Evolutionary conservation across 768 basidiomycete genomes (phyloP).

Genomic region (Xerocomus potaroensis): DNA sequence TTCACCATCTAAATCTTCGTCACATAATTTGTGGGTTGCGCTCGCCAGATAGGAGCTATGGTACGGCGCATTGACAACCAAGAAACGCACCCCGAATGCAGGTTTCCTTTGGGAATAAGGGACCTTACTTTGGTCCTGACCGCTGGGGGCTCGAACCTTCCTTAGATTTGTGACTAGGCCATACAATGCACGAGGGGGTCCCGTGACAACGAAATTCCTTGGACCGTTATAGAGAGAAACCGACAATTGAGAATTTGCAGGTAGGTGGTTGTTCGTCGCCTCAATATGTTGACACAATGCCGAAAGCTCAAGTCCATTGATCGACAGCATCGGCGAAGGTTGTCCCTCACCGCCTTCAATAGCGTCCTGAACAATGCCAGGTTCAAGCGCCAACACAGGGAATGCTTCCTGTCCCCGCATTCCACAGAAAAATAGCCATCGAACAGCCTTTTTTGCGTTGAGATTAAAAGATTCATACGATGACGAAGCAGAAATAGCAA

Average conservation of each 20-base stretch:
- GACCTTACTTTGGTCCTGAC: constrained; percentile 89
- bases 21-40: constrained; percentile 69
- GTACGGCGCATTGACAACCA: constrained; percentile 95
- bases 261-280: constrained; percentile 85
- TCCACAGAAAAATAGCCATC: constrained; percentile 91
- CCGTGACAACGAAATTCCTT: constrained; percentile 88
- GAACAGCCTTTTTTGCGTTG: constrained; percentile 81
- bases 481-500: constrained; percentile 76
- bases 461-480: constrained; percentile 68
- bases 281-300: constrained; percentile 78
- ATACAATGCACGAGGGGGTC: constrained; percentile 86
- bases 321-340: constrained; percentile 90
- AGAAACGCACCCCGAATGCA: constrained; percentile 87
- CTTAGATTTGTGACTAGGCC: constrained; percentile 89
- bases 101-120: constrained; percentile 95
- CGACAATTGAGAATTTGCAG: constrained; percentile 69
- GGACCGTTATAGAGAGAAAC: constrained; percentile 94
- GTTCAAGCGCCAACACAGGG: constrained; percentile 87
- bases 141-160: constrained; percentile 82
- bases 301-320: constrained; percentile 74
- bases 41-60: constrained; percentile 83
- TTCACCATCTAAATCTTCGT: constrained; percentile 71
- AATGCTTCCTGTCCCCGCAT: constrained; percentile 92
- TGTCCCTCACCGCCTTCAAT: constrained; percentile 90
- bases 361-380: constrained; percentile 79